Percentiles rank a stretch among this genome's conserved stretches.
Conservation (phyloP, 1,284 basidiomycete genomes). For the Ceratobasidium sp. region DNA sequence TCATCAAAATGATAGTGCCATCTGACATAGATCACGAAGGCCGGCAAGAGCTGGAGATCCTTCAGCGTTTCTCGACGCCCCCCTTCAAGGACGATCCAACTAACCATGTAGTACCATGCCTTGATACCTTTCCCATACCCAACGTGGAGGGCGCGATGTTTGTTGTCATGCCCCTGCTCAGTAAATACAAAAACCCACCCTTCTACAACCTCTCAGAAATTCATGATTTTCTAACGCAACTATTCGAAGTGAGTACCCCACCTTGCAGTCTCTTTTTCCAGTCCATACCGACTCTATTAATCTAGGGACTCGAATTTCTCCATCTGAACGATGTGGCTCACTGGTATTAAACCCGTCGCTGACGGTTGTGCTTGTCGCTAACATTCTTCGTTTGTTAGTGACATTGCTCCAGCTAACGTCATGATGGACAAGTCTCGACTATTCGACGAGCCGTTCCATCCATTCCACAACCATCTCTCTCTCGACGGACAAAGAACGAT, state of each 20-base stretch:
- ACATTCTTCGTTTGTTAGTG: neutral
- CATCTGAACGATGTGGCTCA: conserved; percentile 5
- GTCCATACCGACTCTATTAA: too few relatives aligned
- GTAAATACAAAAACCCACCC: neutral
- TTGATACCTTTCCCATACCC: conserved; percentile 12
- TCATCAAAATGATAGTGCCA: conserved; percentile 7
- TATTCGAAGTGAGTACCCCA: neutral
- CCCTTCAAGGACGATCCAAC: neutral
- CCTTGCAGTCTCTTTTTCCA: neutral
- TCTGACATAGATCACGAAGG: neutral
- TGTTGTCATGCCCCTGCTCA: neutral
- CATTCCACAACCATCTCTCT: neutral
- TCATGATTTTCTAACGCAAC: neutral
- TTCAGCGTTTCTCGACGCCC: neutral
- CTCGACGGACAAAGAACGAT: neutral
- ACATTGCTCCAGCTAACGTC: conserved; percentile 12
- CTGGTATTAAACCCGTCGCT: neutral
- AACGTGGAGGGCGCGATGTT: neutral
- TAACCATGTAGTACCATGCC: neutral
- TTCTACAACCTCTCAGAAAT: conserved; percentile 11
- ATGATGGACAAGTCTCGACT: conserved; percentile 18
- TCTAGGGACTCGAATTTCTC: conserved; percentile 7
- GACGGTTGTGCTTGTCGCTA: neutral
- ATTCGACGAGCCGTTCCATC: conserved; percentile 15
- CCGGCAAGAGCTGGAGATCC: neutral